A percentile compares a stretch with the other conserved stretches of the same genome.
Conservation (phyloP, 306 rosid species). For the Psophocarpus tetragonolobus region DNA sequence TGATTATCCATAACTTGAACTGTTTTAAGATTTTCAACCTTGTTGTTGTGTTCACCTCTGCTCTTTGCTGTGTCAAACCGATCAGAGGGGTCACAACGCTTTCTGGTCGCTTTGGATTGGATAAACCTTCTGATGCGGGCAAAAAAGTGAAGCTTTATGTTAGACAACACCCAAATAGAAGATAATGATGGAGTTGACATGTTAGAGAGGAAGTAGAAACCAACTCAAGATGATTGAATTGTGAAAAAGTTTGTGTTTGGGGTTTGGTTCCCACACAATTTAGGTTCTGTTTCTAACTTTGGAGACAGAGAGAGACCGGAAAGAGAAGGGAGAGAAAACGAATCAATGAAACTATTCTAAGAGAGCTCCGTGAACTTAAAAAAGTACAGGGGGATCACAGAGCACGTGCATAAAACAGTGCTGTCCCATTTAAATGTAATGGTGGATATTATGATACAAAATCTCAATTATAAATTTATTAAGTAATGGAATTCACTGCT, state of each 20-base stretch:
- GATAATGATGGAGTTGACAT: constrained; percentile 47
- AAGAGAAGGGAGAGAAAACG: constrained; percentile 25
- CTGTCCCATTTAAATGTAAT: constrained; percentile 32
- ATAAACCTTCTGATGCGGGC: constrained; percentile 67
- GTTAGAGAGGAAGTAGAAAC: constrained; percentile 34
- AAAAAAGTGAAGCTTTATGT: constrained; percentile 69
- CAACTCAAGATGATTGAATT: background rate
- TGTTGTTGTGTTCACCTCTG: constrained; percentile 21
- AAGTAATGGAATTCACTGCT: constrained; percentile 5
- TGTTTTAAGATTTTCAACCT: constrained; percentile 21
- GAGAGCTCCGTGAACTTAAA: constrained; percentile 32
- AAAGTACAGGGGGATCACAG: constrained; percentile 42
- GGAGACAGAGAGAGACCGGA: constrained; percentile 32
- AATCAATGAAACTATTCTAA: constrained; percentile 24
- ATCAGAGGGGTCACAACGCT: constrained; percentile 42
- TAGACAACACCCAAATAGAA: constrained; percentile 62
- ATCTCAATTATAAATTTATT: constrained; percentile 22
- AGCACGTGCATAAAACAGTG: constrained; percentile 53
- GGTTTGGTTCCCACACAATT: constrained; percentile 29
- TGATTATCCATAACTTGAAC: constrained; percentile 39
- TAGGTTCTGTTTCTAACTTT: constrained; percentile 33
- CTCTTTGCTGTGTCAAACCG: constrained; percentile 20
- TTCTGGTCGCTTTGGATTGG: constrained; percentile 59
- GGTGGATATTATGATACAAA: constrained; percentile 25
- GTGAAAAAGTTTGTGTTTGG: constrained; percentile 32